Base-by-base conservation (phyloP, 345 rosid species). In the Camelina laxa region DNA sequence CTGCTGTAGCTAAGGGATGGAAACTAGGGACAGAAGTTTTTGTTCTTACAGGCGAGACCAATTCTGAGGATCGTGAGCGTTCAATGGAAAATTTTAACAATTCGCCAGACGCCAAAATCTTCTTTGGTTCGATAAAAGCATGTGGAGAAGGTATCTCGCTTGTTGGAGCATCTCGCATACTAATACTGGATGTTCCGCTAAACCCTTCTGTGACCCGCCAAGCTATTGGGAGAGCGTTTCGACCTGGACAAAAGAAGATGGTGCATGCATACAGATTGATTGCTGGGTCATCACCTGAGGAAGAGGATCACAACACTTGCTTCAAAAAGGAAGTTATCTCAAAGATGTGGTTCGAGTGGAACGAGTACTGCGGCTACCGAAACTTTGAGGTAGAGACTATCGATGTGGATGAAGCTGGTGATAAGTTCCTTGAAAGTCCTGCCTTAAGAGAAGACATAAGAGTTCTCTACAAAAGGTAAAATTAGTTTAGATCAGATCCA, bases 201-300 rank as follows among this genome's bases (percentile, higher is more conserved):
- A 95, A 95, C 83, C 99, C 99, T 17, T 95, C 99, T 2, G 99
- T 95, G 54, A 90, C 99, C 15, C 97, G 97, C 33, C 98, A 95
- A 84, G 98, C 97, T 0, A 88, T 95, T 7, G 94, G 98, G 7
- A 84, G 98, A 65, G 96, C 98, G 15, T 95, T 92, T 72, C 87
- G 97, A 27, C 98, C 97, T 0, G 98, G 98, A 38, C 98, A 95
- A 53, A 84, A 66, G 16, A 95, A 85, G 87, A 92, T 87, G 70
- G 99, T 92, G 13, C 85, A 87, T n/a, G 83, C 84, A 0, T 95
- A 95, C 39, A 84, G 99, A 65, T 68, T 95, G 81, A 87, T 90
- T 9, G 93, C 98, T 44, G 91, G 88, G 1, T 88, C 85, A 67
- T 88, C 97, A 11, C 97, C 92, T 7, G 98, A 92, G 70, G 94